phyloP scores from a whole-genome alignment of 352 stramenopile genomes.

The Pythium myriotylum region DNA sequence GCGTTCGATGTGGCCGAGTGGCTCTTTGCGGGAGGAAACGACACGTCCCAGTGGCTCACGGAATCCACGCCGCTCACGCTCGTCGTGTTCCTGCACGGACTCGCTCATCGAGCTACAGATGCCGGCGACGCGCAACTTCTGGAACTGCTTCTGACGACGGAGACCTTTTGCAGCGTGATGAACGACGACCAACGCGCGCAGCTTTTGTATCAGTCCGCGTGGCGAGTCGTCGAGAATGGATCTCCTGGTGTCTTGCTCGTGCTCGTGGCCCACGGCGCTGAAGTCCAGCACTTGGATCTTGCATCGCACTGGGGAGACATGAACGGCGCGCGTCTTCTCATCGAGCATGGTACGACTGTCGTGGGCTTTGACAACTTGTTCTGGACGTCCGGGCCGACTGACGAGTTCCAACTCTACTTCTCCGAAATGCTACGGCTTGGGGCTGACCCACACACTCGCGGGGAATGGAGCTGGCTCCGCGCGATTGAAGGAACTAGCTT shows the following conservation, averaged over 20 bases:
- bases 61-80: neutral
- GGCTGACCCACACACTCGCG: neutral
- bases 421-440: constrained; percentile 1
- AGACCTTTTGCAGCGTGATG: neutral
- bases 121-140: neutral
- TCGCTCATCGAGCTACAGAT: neutral
- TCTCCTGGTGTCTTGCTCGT: neutral
- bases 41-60: neutral
- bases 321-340: neutral
- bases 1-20: neutral
- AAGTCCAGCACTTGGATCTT: neutral
- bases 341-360: neutral
- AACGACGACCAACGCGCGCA: neutral
- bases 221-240: neutral
- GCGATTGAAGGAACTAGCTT: neutral
- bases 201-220: neutral
- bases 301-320: neutral
- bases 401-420: neutral
- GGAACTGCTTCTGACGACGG: neutral
- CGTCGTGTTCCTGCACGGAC: neutral
- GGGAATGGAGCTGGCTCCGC: neutral
- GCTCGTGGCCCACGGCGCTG: constrained; percentile 6
- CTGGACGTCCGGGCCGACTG: neutral
- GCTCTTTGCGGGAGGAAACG: neutral
- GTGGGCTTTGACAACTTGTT: constrained; percentile 1